These are phyloP conservation scores for Mortierella antarctica DNA, from an alignment of 192 early-diverging fungal genomes.

Conservation along the genomic window DNA sequence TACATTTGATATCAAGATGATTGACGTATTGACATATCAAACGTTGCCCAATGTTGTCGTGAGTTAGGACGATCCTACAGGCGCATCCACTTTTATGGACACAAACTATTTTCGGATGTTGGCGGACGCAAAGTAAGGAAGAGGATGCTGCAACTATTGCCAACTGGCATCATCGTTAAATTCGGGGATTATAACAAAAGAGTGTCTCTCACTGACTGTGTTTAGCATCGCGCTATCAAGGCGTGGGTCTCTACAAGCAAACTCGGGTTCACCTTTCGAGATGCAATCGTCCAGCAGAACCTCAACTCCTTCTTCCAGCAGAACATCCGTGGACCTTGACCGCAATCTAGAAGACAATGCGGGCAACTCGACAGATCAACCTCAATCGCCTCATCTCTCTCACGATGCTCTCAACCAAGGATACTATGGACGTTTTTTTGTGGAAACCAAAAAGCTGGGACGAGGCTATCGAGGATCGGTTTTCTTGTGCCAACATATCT, in stretches of 20 bases:
- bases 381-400: conserved; percentile 59
- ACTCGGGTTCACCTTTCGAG: conserved; percentile 1
- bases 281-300: conserved; percentile 2
- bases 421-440: conserved; percentile 94
- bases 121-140: conserved; percentile 48
- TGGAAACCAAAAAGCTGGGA: conserved; percentile 88
- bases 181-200: neutral
- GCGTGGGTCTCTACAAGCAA: conserved; percentile 18
- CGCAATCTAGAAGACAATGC: neutral
- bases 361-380: neutral
- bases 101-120: conserved; percentile 69
- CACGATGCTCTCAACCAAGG: conserved; percentile 90
- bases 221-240: conserved; percentile 19
- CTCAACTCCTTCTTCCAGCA: conserved; percentile 35
- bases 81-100: conserved; percentile 56
- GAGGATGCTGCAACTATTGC: too few relatives aligned
- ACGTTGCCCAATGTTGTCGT: neutral
- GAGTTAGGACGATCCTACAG: conserved; percentile 13
- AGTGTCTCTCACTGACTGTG: neutral
- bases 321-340: conserved; percentile 39
- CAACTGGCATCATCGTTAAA: too few relatives aligned
- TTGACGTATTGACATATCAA: neutral
- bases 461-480: conserved; percentile 91
- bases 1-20: neutral
- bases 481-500: conserved; percentile 85